Conservation (phyloP, 2,329 filamentous ascomycete species). For the Tothia fuscella region DNA sequence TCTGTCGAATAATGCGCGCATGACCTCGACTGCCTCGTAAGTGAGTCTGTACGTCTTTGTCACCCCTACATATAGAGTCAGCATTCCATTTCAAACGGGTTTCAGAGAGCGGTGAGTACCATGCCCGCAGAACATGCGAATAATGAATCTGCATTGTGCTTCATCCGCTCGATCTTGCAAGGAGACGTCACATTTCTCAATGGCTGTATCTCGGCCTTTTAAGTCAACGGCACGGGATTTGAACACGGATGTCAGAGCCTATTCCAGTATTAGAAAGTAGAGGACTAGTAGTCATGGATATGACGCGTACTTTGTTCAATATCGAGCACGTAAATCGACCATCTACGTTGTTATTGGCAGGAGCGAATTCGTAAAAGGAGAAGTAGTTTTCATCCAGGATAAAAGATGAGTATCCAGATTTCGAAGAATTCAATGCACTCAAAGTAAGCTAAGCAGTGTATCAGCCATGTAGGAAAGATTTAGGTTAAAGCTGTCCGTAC, state of each 20-base stretch:
- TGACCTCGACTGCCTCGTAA: constrained; percentile 61
- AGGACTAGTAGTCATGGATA: background rate
- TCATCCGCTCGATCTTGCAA: constrained; percentile 59
- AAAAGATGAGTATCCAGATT: constrained; percentile 67
- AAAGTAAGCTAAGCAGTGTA: constrained; percentile 47
- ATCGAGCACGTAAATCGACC: constrained; percentile 60
- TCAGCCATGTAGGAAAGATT: background rate
- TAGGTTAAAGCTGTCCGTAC: constrained; percentile 29
- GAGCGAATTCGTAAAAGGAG: constrained; percentile 54
- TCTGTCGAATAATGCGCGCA: constrained; percentile 64
- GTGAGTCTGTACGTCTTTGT: constrained; percentile 67
- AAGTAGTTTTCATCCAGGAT: constrained; percentile 60
- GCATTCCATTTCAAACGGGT: constrained; percentile 15
- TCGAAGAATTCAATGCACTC: constrained; percentile 67
- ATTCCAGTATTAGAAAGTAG: constrained; percentile 11
- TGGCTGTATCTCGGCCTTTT: constrained; percentile 54
- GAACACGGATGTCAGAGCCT: constrained; percentile 63
- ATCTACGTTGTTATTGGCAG: constrained; percentile 20
- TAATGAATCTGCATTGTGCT: constrained; percentile 58
- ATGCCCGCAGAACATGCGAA: constrained; percentile 63
- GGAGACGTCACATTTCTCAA: constrained; percentile 62
- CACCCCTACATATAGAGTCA: constrained; percentile 46
- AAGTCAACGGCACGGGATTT: constrained; percentile 53
- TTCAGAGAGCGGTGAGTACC: constrained; percentile 37
- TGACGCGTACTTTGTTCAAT: constrained; percentile 49